Base-by-base conservation (phyloP, 2,329 filamentous ascomycete species). In the Blastomyces parvus region DNA sequence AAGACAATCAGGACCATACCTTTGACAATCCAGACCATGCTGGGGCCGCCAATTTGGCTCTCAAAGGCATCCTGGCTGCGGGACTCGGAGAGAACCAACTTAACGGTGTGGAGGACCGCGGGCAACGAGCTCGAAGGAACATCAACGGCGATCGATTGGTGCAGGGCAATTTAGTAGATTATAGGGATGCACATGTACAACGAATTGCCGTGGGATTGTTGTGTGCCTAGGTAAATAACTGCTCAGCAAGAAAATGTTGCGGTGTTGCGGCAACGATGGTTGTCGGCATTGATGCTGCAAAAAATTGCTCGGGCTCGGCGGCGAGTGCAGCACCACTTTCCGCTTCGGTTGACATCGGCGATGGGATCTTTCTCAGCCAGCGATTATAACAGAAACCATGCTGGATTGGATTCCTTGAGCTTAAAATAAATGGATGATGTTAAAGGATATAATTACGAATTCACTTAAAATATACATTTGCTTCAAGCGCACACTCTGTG, bases 31-130 rank as follows among this genome's bases (percentile, higher is more conserved):
- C 77, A 67, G 74, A 78, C 68, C 85, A 80, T 61, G 82, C 82
- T 68, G 86, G 81, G 74, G 84, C 83, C 72, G 82, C 78, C 68
- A 91, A 82, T 77, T 89, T 93, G 66, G 89, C 89, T 80, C 86
- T 86, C 67, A 96, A 82, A 74, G 91, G 90, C 90, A 96, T 96
- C 63, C 71, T 77, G 66, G 75, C 75, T 65, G 73, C 69, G 36
- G 72, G 69, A 68, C 71, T 71, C 73, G 76, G 76, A 71, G 77
- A 79, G 74, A 76, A 72, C 77, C 77, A 77, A 75, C 77, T 79
- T 76, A 76, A 72, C 76, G 77, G 76, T 68, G 73, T 73, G 62
- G 73, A 67, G 64, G 74, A 71, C 65, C 75, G 74, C 68, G 68
- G 70, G 62, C 74, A 71, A 67, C 70, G 72, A 66, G 72, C 72